These are phyloP conservation scores for Persicaria tinctoria DNA, from an alignment of 148 eudicot species.

Conservation along the genomic window DNA sequence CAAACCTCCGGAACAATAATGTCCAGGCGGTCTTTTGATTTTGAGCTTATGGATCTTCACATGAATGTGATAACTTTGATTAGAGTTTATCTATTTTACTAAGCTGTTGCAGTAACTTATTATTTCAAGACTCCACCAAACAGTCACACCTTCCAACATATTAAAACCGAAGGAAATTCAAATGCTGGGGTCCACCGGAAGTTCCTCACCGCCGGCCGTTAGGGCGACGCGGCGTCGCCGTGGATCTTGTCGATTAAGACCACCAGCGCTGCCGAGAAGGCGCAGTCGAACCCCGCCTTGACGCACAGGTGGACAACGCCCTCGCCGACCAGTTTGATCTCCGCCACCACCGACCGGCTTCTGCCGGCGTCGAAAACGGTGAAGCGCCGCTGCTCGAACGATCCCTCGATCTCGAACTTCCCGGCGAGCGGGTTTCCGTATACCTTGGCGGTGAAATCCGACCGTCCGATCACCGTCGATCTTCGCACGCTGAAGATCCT, in stretches of 20 bases:
- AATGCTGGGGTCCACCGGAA: too few species aligned
- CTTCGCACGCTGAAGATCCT: conserved; percentile 72
- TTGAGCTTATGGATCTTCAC: conserved; percentile 5
- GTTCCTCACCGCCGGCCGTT: neutral
- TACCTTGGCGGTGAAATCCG: conserved; percentile 56
- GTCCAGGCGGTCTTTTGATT: neutral
- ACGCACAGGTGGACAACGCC: conserved; percentile 52
- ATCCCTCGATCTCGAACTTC: conserved; percentile 78
- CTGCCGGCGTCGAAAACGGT: conserved; percentile 33
- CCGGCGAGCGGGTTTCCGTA: conserved; percentile 41
- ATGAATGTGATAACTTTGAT: too few species aligned
- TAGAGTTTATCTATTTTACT: too few species aligned
- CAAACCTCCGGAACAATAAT: neutral
- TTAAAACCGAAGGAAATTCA: too few species aligned
- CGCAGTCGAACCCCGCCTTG: conserved; percentile 56
- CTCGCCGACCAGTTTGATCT: conserved; percentile 51
- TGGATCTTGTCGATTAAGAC: conserved; percentile 61
- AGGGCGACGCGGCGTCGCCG: conserved; percentile 13
- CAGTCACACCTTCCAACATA: too few species aligned
- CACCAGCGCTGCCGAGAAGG: conserved; percentile 76
- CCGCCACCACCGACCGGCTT: conserved; percentile 42
- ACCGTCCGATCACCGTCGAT: conserved; percentile 77
- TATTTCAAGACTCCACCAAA: too few species aligned
- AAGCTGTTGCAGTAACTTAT: too few species aligned
- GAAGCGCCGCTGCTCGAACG: conserved; percentile 56